phyloP scores from a whole-genome alignment of 2,329 filamentous ascomycete genomes.

The Fusarium sp. region DNA sequence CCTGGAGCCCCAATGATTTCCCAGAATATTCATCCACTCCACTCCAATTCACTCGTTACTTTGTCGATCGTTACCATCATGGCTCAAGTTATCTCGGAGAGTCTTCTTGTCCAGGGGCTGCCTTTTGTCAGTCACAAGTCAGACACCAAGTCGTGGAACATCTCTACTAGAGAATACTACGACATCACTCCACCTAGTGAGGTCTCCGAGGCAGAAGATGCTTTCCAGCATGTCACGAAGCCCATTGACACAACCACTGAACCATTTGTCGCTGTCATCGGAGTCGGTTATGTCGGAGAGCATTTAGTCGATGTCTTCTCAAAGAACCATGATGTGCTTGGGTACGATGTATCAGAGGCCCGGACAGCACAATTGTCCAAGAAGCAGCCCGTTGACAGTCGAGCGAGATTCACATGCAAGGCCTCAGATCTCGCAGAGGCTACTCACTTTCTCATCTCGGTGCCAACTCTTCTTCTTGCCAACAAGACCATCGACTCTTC shows the following conservation, averaged over 20 bases:
- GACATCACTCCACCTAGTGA: slow-evolving; percentile 54
- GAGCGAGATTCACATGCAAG: slow-evolving; percentile 55
- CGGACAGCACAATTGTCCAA: slow-evolving; percentile 54
- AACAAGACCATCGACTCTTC: slow-evolving; percentile 63
- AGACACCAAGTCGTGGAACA: slow-evolving; percentile 42
- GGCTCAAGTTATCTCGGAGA: slow-evolving; percentile 44
- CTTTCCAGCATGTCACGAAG: slow-evolving; percentile 13
- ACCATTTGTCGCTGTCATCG: slow-evolving; percentile 62
- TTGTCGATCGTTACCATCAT: slow-evolving; percentile 46
- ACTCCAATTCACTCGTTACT: slow-evolving; percentile 39
- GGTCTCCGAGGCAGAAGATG: slow-evolving; percentile 45
- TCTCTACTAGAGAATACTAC: slow-evolving; percentile 47
- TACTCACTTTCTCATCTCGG: slow-evolving; percentile 66
- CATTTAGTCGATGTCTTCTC: slow-evolving; percentile 62
- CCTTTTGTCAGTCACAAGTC: slow-evolving; percentile 40
- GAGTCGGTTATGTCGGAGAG: slow-evolving; percentile 66
- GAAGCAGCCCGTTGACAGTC: slow-evolving; percentile 46
- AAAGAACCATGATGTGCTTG: slow-evolving; percentile 57
- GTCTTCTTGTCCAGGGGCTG: slow-evolving; percentile 40
- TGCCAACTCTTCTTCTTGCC: slow-evolving; percentile 63
- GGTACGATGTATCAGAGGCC: slow-evolving; percentile 61
- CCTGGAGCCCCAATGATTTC: slow-evolving; percentile 27
- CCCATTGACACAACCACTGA: slow-evolving; percentile 33
- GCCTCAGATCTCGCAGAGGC: slow-evolving; percentile 56
- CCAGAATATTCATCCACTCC: slow-evolving; percentile 12